These are phyloP conservation scores for Leavenworthia alabamica DNA, from an alignment of 345 rosid species.

Conservation along the genomic window DNA sequence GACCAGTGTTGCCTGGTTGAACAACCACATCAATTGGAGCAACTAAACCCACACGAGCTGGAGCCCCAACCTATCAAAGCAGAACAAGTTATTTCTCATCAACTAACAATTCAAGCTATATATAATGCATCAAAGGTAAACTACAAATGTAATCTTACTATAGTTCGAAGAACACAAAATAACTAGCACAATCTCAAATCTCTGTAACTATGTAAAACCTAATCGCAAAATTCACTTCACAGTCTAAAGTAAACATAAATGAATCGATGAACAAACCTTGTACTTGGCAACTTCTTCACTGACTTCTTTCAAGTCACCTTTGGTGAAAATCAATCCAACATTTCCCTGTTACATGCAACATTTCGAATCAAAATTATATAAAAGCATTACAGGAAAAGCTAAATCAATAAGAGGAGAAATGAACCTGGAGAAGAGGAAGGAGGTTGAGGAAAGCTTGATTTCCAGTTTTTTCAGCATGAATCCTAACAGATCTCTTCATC, in stretches of 20 bases:
- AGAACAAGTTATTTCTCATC: background rate
- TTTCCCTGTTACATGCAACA: slow-evolving; percentile 48
- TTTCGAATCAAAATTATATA: background rate
- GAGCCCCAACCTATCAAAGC: slow-evolving; percentile 78
- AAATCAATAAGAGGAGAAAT: background rate
- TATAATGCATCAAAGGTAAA: background rate
- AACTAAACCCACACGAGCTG: slow-evolving; percentile 94
- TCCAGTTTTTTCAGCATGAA: slow-evolving; percentile 73
- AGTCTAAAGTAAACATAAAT: background rate
- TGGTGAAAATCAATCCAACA: slow-evolving; percentile 69
- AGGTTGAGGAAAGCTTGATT: slow-evolving; percentile 52
- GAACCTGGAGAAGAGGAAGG: slow-evolving; percentile 81
- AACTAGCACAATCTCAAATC: background rate
- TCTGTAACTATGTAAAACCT: background rate
- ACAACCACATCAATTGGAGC: slow-evolving; percentile 93
- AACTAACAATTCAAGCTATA: background rate
- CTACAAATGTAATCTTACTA: background rate
- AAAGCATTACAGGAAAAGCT: background rate
- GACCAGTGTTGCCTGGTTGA: slow-evolving; percentile 95
- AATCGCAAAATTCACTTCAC: background rate
- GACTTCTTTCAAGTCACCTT: slow-evolving; percentile 73
- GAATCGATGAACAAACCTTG: slow-evolving; percentile 37
- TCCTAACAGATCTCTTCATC: slow-evolving; percentile 84
- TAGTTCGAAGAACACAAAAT: background rate
- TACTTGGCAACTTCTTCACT: slow-evolving; percentile 66